Evolutionary conservation across 2,329 filamentous ascomycete genomes (phyloP), one percentile per base, ranked within the genome.

Genomic region (Ilyonectria robusta): DNA sequence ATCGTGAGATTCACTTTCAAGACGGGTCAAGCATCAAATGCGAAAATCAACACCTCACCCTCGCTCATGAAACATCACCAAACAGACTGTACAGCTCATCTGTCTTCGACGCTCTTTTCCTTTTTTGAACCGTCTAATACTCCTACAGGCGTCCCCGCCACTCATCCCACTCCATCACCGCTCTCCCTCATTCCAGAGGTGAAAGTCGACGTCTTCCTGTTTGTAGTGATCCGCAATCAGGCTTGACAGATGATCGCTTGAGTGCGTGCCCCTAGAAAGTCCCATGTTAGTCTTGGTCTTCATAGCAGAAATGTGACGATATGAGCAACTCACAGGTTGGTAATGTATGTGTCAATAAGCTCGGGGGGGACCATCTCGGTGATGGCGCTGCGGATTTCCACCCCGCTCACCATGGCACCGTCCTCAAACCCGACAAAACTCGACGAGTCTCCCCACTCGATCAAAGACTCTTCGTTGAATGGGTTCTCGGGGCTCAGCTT

Each of bases 401-500:
- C 88, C 68, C 91, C 89, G 51, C 94, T 91, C 57, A 97, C 91
- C 74, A 97, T 87, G 44, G 90, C 86, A 6, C 94, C 94, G 69
- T 98, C 92, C 21, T 93, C 89, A 77, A 94, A 97, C 44, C 86
- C 87, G 48, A 96, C 89, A 63, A 94, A 91, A 71, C 88, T 92
- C 60, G 92, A 91, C 1, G 94, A 90, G 78, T 95, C 91, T 17
- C 94, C 95, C 83, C 94, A 94, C 81, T 98, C 95, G 65, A 97
- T 93, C 67, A 97, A 84, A 5, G 91, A 89, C 70, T 94, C 92
- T 59, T 93, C 91, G 75, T 96, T 91, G 75, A 94, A 95, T 1
- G 94, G 93, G 75, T 94, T 95, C 66, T 97, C 91, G 0, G 96
- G 95, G 73, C 94, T 97, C 62, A 99, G 88, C 82, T 97, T 97